Base-by-base conservation (phyloP, 192 early-diverging fungal genomes). In the Rhizoclosmatium sp. region DNA sequence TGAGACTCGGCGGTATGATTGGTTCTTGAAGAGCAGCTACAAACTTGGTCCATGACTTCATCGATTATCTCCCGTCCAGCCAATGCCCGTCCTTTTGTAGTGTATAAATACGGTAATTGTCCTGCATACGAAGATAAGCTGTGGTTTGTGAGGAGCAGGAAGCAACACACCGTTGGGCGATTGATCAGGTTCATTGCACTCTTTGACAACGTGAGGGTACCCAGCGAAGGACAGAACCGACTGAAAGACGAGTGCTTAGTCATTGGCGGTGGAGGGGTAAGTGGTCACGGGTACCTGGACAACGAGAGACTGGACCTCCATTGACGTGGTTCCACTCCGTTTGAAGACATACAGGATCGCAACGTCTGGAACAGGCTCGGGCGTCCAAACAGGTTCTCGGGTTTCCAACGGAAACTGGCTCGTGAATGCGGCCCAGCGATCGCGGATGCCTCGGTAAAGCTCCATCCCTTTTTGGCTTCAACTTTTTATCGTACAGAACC, bases 21-120 rank as follows among this genome's bases (percentile, higher is more conserved):
- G 49, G 69, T 46, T 69, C 51, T 39, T 9, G 23, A 62, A 44
- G 69, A 58, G 40, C 16, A 59, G 23, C 49, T 0, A 54, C 67
- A 14, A 78, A 90, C 87, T 68, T 31, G 80, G 47, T 88, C 81
- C 42, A 82, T 71, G 0, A 92, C 65, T 83, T 87, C 87, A 42
- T 85, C 80, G 23, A 87, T 47, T 4, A 91, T 90, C 44, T 88
- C 78, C 14, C 83, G 75, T 19, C 82, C 83, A 10, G 82, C 80
- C 14, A 89, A 78, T 47, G 84, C 66, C 21, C 84, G 70, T 66
- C 85, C 88, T n/a, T 72, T 65, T 49, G 85, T 69, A 12, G 84
- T 80, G 40, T 83, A 65, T 16, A 92, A 65, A 69, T 88, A 89
- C 2, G 91, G 91, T 14, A 92, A 81, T 72, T 88, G 80, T 4